Evolutionary conservation across 1,284 basidiomycete genomes (phyloP).

Genomic region (Tylopilus sp.): DNA sequence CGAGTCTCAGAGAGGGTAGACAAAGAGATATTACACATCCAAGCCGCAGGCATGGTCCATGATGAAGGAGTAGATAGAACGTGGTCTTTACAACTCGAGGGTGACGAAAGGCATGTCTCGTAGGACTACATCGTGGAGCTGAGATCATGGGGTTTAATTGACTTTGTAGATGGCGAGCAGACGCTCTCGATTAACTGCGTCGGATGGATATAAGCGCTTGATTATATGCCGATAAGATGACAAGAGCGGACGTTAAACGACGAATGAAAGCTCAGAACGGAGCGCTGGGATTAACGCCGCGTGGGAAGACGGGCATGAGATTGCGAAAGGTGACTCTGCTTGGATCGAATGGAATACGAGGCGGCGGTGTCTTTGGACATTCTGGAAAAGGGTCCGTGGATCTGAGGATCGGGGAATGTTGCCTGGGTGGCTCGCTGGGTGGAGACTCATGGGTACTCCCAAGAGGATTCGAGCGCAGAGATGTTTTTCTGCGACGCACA

Average conservation of each 20-base stretch:
- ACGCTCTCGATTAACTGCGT: conserved; percentile 30
- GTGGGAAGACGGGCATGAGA: conserved; percentile 54
- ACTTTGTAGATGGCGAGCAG: conserved; percentile 18
- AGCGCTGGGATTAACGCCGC: conserved; percentile 19
- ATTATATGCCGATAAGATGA: conserved; percentile 33
- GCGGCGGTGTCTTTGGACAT: conserved; percentile 40
- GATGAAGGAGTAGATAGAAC: conserved; percentile 18
- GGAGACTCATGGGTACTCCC: conserved; percentile 23
- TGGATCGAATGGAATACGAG: conserved; percentile 39
- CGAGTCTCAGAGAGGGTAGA: conserved; percentile 2
- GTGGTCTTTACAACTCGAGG: conserved; percentile 15
- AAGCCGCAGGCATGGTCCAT: conserved; percentile 31
- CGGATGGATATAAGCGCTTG: conserved; percentile 25
- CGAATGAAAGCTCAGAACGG: conserved; percentile 14
- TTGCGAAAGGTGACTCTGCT: conserved; percentile 51
- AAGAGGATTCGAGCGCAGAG: conserved; percentile 46
- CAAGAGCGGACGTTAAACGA: conserved; percentile 10
- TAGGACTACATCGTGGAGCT: conserved; percentile 27
- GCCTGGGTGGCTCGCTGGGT: conserved; percentile 12
- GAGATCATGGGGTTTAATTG: conserved; percentile 28
- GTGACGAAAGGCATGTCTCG: conserved; percentile 21
- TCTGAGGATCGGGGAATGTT: conserved; percentile 19
- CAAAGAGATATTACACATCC: conserved; percentile 27
- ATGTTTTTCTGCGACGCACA: conserved; percentile 51
- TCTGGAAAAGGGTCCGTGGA: conserved; percentile 19